Percentiles rank a stretch among this genome's conserved stretches.
These are phyloP conservation scores for Leptographium galeiforme DNA, from an alignment of 2,329 filamentous ascomycete genomes.

Conservation along the genomic window DNA sequence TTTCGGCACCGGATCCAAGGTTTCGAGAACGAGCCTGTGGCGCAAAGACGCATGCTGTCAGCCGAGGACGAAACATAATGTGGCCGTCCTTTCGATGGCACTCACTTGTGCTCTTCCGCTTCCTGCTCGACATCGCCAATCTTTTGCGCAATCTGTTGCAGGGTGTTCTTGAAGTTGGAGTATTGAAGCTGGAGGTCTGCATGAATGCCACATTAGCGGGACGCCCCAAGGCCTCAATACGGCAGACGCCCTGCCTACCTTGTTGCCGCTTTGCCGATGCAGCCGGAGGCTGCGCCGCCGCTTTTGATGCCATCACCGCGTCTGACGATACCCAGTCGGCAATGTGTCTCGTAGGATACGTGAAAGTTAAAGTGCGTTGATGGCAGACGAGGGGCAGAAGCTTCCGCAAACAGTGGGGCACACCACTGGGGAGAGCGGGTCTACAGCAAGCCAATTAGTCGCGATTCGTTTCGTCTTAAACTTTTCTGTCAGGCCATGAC, in stretches of 20 bases:
- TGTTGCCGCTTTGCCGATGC: constrained; percentile 57
- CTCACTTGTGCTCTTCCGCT: constrained; percentile 94
- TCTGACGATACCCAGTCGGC: neutral
- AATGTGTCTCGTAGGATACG: too few relatives aligned
- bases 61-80: neutral
- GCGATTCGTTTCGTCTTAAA: neutral
- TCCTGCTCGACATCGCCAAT: constrained; percentile 97
- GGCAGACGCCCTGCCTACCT: constrained; percentile 30
- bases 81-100: constrained; percentile 5
- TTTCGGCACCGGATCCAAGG: constrained; percentile 64
- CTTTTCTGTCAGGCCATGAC: neutral
- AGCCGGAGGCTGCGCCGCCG: constrained; percentile 2
- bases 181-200: constrained; percentile 71
- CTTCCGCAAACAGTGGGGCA: neutral
- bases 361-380: neutral
- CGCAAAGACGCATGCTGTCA: neutral
- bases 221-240: neutral
- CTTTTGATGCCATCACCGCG: constrained; percentile 1
- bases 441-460: neutral
- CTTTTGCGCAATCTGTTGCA: constrained; percentile 89
- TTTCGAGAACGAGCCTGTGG: constrained; percentile 84
- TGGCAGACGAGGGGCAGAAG: neutral
- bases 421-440: neutral
- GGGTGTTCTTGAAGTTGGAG: constrained; percentile 59
- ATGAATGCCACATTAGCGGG: neutral